Base-by-base conservation (phyloP, 2,329 filamentous ascomycete genomes). In the Biscogniauxia mediterranea region DNA sequence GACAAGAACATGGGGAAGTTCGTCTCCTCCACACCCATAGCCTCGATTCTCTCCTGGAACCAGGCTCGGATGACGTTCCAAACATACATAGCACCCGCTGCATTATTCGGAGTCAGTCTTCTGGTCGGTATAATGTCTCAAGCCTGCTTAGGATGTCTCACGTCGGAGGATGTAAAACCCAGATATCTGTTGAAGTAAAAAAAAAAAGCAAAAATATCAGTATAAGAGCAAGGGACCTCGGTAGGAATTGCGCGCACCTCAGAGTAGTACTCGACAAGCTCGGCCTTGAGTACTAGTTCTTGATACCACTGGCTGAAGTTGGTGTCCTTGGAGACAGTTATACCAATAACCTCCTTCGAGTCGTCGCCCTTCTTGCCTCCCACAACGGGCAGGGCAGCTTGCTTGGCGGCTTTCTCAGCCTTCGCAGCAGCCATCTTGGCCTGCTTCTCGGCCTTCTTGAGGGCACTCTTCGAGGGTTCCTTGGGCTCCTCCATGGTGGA, bases 1-100 rank as follows among this genome's bases (percentile, higher is more conserved):
- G 92, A 96, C 67, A 99, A 86, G 79, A 97, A 99, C 77, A 99
- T 89, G 63, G 95, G 95, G 78, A 99, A 99, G 77, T 92, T 97
- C 75, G 92, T 91, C 81, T 99, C 96, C 77, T 95, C 91, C 59
- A 98, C 94, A 59, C 92, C 93, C 82, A 98, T 86, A 55, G 85
- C 87, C 83, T 96, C 93, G 75, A 98, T 99, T 69, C 88, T 86
- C 69, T 81, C 80, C 69, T 85, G 82, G 76, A 89, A 89, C 85
- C 85, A 89, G 69, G 85, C 85, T 70, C 85, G 83, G 65, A 89
- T 89, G 28, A 80, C 79, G 71, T 81, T 84, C 87, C 87, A 89
- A 70, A 89, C 84, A 75, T 87, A 83, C 86, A 89, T 89, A 65
- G 85, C 80, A 38, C 84, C 77, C 57, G 86, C 69, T 70, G 52